Evolutionary conservation across 2,329 filamentous ascomycete genomes (phyloP), one percentile per base, ranked within the genome.

Genomic region (Shiraia sp.): DNA sequence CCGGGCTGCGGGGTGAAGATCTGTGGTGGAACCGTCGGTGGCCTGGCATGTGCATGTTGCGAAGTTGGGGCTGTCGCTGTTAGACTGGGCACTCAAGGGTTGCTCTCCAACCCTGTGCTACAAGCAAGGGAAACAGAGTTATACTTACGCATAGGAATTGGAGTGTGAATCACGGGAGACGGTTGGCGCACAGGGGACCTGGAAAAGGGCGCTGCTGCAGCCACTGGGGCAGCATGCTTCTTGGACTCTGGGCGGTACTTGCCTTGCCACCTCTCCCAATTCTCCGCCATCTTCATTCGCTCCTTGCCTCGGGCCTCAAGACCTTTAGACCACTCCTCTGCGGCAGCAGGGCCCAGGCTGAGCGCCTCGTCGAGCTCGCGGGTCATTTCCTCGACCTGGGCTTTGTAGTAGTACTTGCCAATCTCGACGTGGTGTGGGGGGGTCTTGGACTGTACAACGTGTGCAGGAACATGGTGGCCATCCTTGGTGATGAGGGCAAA

Each of bases 241-340:
- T 22, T 47, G 28, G 30, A 38, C 15, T 31, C 54, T 40, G 32
- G 44, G 26, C 60, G 59, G 37, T 65, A 49, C 47, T 69, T 71
- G 32, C 76, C 69, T 49, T 85, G 82, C 82, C 86, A 92, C 57
- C 83, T 85, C 62, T 90, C 88, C 85, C 87, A 92, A 35, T 86
- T 80, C 19, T 80, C 76, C 22, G 81, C 77, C 61, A 87, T 82
- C 9, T 74, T 76, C 53, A 82, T 78, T 34, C 76, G 71, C 44
- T 81, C 75, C 54, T 80, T 80, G 8, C 87, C 86, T 43, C 81
- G 77, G 19, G 72, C 73, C 30, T 83, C 79, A 3, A 93, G 76
- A 8, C 88, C 88, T 68, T 91, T 91, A 22, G 83, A 75, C 88
- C 88, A 93, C 65, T 91, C 88, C 53, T 89, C 85, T 3, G 80